Percentiles rank a stretch among this genome's conserved stretches.
Evolutionary conservation across 768 basidiomycete genomes (phyloP).

Genomic region (Dentipellis fragilis): DNA sequence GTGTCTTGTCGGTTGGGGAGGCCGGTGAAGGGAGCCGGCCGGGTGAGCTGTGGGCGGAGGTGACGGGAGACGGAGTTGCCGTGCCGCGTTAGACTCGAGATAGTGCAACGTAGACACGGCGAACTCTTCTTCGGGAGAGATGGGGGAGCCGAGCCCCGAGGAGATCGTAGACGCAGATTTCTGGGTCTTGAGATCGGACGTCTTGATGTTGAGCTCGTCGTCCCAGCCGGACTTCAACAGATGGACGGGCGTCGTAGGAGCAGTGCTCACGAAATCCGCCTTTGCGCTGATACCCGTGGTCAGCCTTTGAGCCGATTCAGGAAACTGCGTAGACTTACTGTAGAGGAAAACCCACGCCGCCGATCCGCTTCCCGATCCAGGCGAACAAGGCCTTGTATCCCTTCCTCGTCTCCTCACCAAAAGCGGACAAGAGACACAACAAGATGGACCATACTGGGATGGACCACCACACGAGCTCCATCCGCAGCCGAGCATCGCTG

Average conservation of each 20-base stretch:
- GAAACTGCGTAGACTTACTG: conserved; percentile 8
- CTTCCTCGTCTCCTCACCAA: conserved; percentile 8
- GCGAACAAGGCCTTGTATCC: conserved; percentile 2
- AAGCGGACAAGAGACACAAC: conserved; percentile 4
- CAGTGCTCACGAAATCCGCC: background rate
- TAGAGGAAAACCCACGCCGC: conserved; percentile 1
- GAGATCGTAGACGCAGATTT: conserved; percentile 2
- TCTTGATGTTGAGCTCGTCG: conserved; percentile 7
- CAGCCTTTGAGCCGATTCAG: background rate
- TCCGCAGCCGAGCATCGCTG: background rate
- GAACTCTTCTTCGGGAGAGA: conserved; percentile 6
- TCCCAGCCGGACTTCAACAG: conserved; percentile 13
- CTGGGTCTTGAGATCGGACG: background rate
- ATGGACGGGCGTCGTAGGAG: conserved; percentile 6
- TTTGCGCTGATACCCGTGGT: background rate
- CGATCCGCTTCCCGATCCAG: conserved; percentile 2
- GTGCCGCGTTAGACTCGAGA: conserved; percentile 6
- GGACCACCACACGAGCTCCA: conserved; percentile 13
- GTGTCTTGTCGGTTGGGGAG: background rate
- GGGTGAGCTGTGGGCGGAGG: conserved; percentile 2
- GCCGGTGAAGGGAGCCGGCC: background rate
- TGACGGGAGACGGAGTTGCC: conserved; percentile 4
- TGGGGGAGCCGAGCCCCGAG: conserved; percentile 2
- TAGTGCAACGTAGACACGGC: conserved; percentile 5
- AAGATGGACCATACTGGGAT: conserved; percentile 12